Evolutionary conservation across 257 asterid genomes (phyloP), one percentile per base, ranked within the genome.

Genomic region (Solanum sitiens): DNA sequence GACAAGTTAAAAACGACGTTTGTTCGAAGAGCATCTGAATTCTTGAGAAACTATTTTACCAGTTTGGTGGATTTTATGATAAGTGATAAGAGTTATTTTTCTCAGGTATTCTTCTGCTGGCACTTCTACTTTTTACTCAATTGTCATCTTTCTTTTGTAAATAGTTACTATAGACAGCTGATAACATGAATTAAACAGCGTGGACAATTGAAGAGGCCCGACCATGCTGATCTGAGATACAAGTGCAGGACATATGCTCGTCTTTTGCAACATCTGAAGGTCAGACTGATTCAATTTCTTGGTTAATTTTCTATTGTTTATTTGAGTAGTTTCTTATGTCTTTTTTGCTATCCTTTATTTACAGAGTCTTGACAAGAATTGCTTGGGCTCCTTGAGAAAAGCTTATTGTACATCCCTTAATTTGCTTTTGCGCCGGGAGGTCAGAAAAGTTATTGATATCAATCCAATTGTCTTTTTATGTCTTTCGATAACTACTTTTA

Each of bases 181-280:
- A 87, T 89, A 40, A 59, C 87, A 83, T 89, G 90, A 91, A 79
- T 86, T 90, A 45, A 89, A 89, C 91, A 97, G 99, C 95, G 98
- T 82, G 99, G 99, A 85, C 99, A 96, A 88, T 92, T 97, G 90
- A 97, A 97, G 95, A 94, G 95, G 92, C 99, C 99, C 27, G 99
- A 96, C 90, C 99, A 97, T 86, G 98, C 99, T 87, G 99, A 97
- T 89, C 92, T 97, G 86, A 93, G 99, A 83, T 97, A 91, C 89
- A 97, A 96, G 91, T 94, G 99, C 93, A 93, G 99, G 94, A 97
- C 96, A 90, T 97, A 97, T 94, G 99, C 98, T 90, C 98, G 99
- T 89, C 98, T 97, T 91, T 85, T 97, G 94, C 99, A 97, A 89
- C 99, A 97, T 90, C 89, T 97, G 90, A 95, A 96, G 96, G 99